A percentile compares a stretch with the other conserved stretches of the same genome.
phyloP scores from a whole-genome alignment of 208 protist genomes.

The Leishmania braziliensis region DNA sequence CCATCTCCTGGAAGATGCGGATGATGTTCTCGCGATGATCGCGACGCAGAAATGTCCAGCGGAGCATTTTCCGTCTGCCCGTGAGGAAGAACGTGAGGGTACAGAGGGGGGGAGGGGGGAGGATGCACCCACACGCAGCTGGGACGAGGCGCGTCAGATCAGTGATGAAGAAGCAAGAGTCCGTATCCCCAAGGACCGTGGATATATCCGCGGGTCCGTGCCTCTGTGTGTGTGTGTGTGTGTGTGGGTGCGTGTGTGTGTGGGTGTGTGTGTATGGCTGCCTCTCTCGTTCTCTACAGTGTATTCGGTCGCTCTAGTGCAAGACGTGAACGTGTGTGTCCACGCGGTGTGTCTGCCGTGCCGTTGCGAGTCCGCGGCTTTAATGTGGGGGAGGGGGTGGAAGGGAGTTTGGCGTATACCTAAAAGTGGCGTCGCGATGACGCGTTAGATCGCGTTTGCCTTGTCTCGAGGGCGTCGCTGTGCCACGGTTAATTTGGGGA shows the following conservation, averaged over 20 bases:
- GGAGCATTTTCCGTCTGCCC: background rate
- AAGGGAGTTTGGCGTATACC: no score
- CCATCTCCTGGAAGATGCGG: conserved; percentile 90
- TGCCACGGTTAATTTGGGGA: no score
- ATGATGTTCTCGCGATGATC: conserved; percentile 69
- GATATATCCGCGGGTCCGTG: background rate
- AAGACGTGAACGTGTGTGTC: no score
- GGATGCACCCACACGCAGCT: background rate
- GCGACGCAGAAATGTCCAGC: no score
- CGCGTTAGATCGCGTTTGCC: no score
- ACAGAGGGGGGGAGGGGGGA: background rate
- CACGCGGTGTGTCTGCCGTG: no score
- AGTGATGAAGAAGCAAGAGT: background rate
- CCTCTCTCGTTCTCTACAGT: background rate
- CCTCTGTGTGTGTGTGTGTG: conserved; percentile 7
- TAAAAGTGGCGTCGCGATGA: no score
- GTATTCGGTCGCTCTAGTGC: no score
- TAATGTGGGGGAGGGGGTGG: no score
- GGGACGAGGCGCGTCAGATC: background rate
- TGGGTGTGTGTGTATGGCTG: background rate
- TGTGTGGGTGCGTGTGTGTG: background rate
- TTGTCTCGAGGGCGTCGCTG: no score
- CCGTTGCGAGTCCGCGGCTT: no score
- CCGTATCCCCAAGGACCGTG: background rate
- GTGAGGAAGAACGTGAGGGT: background rate